phyloP scores from a whole-genome alignment of 805 yeast genomes.

The Komagataella populi region DNA sequence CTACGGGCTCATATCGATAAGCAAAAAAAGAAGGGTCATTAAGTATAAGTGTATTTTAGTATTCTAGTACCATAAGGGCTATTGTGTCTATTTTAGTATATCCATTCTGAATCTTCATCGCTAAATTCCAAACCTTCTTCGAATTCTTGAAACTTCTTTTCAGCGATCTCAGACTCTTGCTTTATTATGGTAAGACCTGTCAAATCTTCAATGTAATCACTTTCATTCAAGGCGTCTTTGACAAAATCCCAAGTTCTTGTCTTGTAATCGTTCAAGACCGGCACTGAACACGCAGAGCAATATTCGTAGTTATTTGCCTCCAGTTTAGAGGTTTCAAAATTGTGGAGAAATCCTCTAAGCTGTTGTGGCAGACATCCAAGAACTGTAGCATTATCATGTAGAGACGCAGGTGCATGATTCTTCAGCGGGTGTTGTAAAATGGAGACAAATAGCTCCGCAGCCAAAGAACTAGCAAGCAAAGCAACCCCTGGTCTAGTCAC shows the following conservation, averaged over 20 bases:
- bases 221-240: constrained; percentile 48
- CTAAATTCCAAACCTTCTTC: constrained; percentile 18
- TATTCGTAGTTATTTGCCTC: constrained; percentile 58
- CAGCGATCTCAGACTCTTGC: constrained; percentile 47
- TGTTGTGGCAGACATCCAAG: constrained; percentile 83
- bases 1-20: constrained; percentile 76
- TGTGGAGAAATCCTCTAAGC: constrained; percentile 70
- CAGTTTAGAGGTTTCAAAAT: constrained; percentile 49
- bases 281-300: constrained; percentile 79
- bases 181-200: constrained; percentile 75
- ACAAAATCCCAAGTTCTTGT: constrained; percentile 74
- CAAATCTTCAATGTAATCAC: constrained; percentile 55
- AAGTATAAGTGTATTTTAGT: neutral
- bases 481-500: constrained; percentile 97
- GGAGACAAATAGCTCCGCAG: constrained; percentile 73
- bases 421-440: constrained; percentile 51
- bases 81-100: neutral
- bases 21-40: constrained; percentile 75
- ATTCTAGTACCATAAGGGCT: neutral
- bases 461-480: constrained; percentile 69
- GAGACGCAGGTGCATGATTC: constrained; percentile 26
- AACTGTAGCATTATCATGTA: constrained; percentile 18
- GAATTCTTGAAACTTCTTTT: constrained; percentile 21
- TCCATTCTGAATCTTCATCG: constrained; percentile 13
- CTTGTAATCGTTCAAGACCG: constrained; percentile 38